phyloP scores from a whole-genome alignment of 2,329 filamentous ascomycete species.

The Nectriaceae sp. region DNA sequence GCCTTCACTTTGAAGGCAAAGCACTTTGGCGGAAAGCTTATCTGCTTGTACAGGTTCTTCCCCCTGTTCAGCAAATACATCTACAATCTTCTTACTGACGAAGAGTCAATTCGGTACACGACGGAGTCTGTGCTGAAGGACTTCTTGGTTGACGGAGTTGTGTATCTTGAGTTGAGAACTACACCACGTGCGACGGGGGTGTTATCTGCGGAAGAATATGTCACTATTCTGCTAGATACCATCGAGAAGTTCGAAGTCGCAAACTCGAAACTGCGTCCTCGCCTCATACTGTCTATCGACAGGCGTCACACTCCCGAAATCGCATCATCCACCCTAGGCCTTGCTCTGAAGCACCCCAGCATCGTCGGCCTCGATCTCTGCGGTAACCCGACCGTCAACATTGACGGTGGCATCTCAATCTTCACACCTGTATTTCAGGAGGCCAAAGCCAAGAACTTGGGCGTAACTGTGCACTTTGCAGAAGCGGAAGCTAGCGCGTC shows the following conservation, averaged over 20 bases:
- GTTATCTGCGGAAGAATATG: slow-evolving; percentile 64
- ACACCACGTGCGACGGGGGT: slow-evolving; percentile 67
- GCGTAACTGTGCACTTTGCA: slow-evolving; percentile 76
- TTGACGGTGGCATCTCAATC: slow-evolving; percentile 58
- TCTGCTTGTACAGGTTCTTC: slow-evolving; percentile 62
- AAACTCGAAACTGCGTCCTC: slow-evolving; percentile 53
- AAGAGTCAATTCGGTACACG: slow-evolving; percentile 59
- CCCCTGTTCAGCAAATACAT: slow-evolving; percentile 78
- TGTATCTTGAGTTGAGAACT: slow-evolving; percentile 79
- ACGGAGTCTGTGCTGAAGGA: slow-evolving; percentile 65
- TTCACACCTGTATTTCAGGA: slow-evolving; percentile 61
- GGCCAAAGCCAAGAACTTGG: slow-evolving; percentile 57
- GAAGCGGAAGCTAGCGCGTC: slow-evolving; percentile 62
- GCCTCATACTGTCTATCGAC: slow-evolving; percentile 75
- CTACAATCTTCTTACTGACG: slow-evolving; percentile 71
- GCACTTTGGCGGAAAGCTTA: not conserved
- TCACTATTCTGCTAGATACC: slow-evolving; percentile 65
- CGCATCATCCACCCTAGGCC: slow-evolving; percentile 63
- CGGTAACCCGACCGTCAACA: slow-evolving; percentile 62
- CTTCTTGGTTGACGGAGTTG: slow-evolving; percentile 71
- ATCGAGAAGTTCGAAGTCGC: slow-evolving; percentile 54
- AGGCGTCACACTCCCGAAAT: slow-evolving; percentile 60
- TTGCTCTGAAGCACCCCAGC: slow-evolving; percentile 59
- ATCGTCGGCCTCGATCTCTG: slow-evolving; percentile 79
- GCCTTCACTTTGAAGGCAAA: not conserved